These are phyloP conservation scores for Naganishia sp. DNA, from an alignment of 1,284 basidiomycete genomes.

Conservation along the genomic window DNA sequence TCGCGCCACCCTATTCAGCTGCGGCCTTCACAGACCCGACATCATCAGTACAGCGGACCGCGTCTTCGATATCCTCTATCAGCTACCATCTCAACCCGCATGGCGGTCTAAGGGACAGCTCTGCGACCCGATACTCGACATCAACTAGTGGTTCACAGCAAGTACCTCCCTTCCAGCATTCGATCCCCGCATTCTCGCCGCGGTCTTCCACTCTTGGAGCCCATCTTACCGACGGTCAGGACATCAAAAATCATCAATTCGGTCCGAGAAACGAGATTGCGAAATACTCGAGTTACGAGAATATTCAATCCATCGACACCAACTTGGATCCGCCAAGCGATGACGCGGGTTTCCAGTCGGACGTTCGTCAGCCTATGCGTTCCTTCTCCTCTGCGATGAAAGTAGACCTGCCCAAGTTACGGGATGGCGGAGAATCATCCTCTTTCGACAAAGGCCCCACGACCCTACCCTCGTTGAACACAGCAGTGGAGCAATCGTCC, in stretches of 20 bases:
- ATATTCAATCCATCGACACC: slow-evolving; percentile 4
- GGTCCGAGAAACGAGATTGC: neutral
- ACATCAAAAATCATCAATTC: neutral
- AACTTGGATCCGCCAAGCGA: neutral
- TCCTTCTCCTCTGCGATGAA: neutral
- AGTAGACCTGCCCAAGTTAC: neutral
- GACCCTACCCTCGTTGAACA: slow-evolving; percentile 24
- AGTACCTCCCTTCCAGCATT: neutral
- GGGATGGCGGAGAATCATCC: neutral
- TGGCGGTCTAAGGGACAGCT: neutral
- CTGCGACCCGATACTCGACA: neutral
- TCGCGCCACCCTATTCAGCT: neutral
- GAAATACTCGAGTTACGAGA: slow-evolving; percentile 4
- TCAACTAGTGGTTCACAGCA: neutral
- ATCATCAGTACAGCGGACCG: neutral
- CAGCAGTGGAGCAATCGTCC: slow-evolving; percentile 28
- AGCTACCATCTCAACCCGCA: neutral
- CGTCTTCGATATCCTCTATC: neutral
- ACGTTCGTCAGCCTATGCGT: too few species aligned
- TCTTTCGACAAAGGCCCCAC: neutral
- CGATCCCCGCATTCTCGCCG: neutral
- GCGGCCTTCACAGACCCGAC: neutral
- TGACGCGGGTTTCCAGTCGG: neutral
- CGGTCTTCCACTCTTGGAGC: neutral
- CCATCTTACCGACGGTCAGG: neutral